phyloP scores from a whole-genome alignment of 352 stramenopile species.

The Phytopythium chamaehyphon region DNA sequence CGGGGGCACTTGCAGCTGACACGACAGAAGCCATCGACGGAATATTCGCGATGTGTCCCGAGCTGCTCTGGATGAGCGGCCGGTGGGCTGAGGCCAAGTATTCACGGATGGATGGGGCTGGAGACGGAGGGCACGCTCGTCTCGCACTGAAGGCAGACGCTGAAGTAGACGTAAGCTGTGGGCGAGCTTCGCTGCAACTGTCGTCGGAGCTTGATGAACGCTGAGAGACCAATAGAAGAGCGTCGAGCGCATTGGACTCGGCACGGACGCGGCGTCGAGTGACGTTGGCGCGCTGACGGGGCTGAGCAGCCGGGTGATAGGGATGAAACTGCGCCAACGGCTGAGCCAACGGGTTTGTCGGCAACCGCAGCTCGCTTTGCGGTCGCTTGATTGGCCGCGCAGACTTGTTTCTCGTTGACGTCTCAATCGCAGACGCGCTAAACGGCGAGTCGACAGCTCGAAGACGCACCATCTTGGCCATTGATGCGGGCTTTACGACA shows the following conservation, averaged over 20 bases:
- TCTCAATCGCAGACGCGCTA: not conserved
- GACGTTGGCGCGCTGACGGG: not conserved
- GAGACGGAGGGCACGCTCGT: not conserved
- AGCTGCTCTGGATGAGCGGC: not conserved
- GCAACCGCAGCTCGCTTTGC: not conserved
- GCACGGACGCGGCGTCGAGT: not conserved
- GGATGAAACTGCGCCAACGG: not conserved
- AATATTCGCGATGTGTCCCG: conserved; percentile 8
- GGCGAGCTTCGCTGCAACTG: conserved; percentile 1
- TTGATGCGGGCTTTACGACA: not conserved
- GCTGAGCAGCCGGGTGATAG: conserved; percentile 1
- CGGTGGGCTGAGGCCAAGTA: conserved; percentile 1
- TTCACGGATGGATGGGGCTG: not conserved
- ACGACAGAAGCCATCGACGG: conserved; percentile 14
- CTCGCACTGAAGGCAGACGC: not conserved
- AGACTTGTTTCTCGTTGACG: not conserved
- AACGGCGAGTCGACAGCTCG: conserved; percentile 2
- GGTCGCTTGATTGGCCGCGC: not conserved
- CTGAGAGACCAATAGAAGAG: not conserved
- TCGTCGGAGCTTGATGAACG: conserved; percentile 12
- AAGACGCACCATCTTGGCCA: conserved; percentile 4
- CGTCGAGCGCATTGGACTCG: not conserved
- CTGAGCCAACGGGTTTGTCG: not conserved
- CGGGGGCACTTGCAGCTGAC: conserved; percentile 2
- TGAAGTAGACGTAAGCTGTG: conserved; percentile 11